phyloP scores from a whole-genome alignment of 768 basidiomycete genomes.

The Hygrophorus pudorinus region DNA sequence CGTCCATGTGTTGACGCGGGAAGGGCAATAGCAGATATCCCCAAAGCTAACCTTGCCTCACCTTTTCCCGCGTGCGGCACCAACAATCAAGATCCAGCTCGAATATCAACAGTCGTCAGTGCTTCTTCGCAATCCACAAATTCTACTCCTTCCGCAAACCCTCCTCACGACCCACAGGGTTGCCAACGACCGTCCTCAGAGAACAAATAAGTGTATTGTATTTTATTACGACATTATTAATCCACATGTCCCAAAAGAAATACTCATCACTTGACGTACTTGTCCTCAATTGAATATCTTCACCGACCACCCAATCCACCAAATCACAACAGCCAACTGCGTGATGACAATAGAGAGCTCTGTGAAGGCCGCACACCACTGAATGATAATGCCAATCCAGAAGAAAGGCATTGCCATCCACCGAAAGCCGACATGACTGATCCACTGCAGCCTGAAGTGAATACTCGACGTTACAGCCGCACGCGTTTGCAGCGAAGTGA shows the following conservation, averaged over 20 bases:
- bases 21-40: conserved; percentile 16
- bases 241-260: neutral
- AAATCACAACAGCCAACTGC: conserved; percentile 48
- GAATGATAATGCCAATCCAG: conserved; percentile 51
- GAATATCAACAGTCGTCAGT: too few relatives aligned
- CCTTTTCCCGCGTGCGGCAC: neutral
- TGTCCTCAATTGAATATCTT: conserved; percentile 25
- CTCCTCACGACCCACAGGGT: neutral
- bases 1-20: conserved; percentile 56
- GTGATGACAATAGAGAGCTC: conserved; percentile 49
- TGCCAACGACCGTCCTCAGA: neutral
- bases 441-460: conserved; percentile 47
- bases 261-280: neutral
- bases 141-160: too few relatives aligned
- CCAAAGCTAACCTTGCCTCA: neutral
- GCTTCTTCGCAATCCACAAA: neutral
- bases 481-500: conserved; percentile 47
- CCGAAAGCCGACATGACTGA: conserved; percentile 51
- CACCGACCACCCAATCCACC: conserved; percentile 73
- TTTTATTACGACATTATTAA: neutral
- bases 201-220: conserved; percentile 2
- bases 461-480: conserved; percentile 45
- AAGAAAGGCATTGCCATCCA: conserved; percentile 57
- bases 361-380: conserved; percentile 55
- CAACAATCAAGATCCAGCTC: too few relatives aligned